Base-by-base conservation (phyloP, 106 monocot species). In the Phalaenopsis aphrodite region DNA sequence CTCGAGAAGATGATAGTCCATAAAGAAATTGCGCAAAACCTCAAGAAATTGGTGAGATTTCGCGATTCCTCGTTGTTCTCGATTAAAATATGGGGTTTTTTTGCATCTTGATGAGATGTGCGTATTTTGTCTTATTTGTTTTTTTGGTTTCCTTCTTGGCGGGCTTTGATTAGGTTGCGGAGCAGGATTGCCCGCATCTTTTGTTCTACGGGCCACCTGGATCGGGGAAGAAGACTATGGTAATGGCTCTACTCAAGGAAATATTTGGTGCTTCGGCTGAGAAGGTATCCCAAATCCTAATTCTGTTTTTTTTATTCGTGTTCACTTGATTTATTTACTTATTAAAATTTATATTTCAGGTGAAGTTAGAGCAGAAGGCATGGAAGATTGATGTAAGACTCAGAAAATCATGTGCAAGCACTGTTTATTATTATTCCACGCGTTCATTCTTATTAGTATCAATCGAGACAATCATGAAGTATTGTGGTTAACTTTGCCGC, bases 141-240 rank as follows among this genome's bases (percentile, higher is more conserved):
- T 30, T 30, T 30, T 30, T 30, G 30, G 30, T 30, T 30, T 30
- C 30, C 30, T 30, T 4, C 14, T 15, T 10, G 39, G 9, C 14
- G 36, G 12, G 14, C 14, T 69, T 12, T 69, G 56, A 66, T 16
- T 71, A 98, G 97, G 94, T 98, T 4, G 75, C 97, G 75, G 94
- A 98, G 85, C 92, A 98, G 82, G 97, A 98, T 55, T 98, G 92
- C 81, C 94, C 97, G 1, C 97, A 98, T 79, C 83, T 98, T 12
- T 86, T 98, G 52, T 98, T 98, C 84, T 98, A 98, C 76, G 97
- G 97, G 24, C 97, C 97, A 37, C 77, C 97, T 1, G 97, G 97
- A 0, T 90, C 94, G 5, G 97, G 97, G 48, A 98, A 98, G 92
- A 94, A 94, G 83, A 98, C 97, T 82, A 87, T 98, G 81, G 82